Evolutionary conservation across 2,329 filamentous ascomycete species (phyloP), one percentile per base, ranked within the genome.

Genomic region (Claviceps citrina): DNA sequence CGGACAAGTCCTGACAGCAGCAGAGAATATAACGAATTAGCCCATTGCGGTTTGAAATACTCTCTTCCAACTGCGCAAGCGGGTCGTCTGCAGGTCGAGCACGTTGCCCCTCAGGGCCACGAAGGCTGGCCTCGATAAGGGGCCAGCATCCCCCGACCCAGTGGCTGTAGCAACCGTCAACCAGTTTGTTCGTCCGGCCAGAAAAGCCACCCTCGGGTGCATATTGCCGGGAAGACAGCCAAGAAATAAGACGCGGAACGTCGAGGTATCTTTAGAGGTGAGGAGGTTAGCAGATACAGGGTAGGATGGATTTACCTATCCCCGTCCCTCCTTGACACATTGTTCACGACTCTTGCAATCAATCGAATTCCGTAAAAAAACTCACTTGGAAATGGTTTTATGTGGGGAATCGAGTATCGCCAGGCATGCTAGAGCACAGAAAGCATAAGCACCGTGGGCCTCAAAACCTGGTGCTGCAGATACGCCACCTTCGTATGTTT

Each of bases 61-160:
- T 71, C 46, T 64, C 55, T 27, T 57, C 47, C 38, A 54, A 51
- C 51, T 39, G 55, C 50, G 34, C 55, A 36, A 48, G 45, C 45
- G 51, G 45, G 42, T 51, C 52, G 48, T 50, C 52, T 47, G 46
- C 47, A 40, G 50, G 46, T 43, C 43, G 44, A 52, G 52, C 48
- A 46, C 46, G 48, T 43, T 51, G 49, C 44, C 48, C 53, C 51
- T 50, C 60, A 41, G 67, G 65, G 22, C 71, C 73, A 48, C 72
- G 71, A 43, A 91, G 63, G 40, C 79, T 79, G 42, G 84, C 84
- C 64, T 95, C 82, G 49, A 96, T 68, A 47, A 98, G 63, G 34
- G 89, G 81, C 84, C 87, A 98, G 64, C 87, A 96, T 40, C 82
- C 83, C 40, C 91, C 91, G 26, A 94, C 81, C 91, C 91, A 98